Evolutionary conservation across 1,139 yeast species (phyloP).

Genomic region (Lodderomyces metapsilosis): DNA sequence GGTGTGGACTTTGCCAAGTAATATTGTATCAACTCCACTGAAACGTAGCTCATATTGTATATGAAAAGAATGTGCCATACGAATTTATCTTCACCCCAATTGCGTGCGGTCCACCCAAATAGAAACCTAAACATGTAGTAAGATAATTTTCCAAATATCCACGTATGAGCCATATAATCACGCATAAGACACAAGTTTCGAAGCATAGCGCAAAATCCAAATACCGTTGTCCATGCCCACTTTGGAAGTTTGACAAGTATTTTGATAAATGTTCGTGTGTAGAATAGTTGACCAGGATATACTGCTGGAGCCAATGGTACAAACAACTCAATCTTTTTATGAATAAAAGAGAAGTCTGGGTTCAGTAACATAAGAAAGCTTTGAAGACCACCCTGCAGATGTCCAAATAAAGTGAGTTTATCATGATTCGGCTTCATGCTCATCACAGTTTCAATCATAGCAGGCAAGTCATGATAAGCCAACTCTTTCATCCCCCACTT

Average conservation of each 20-base stretch:
- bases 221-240: slow-evolving; percentile 42
- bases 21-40: slow-evolving; percentile 84
- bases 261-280: slow-evolving; percentile 54
- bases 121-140: slow-evolving; percentile 80
- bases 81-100: slow-evolving; percentile 63
- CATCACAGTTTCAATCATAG: slow-evolving; percentile 63
- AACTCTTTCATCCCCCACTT: slow-evolving; percentile 85
- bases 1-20: slow-evolving; percentile 60
- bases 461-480: slow-evolving; percentile 75
- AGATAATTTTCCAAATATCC: slow-evolving; percentile 59
- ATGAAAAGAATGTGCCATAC: slow-evolving; percentile 72
- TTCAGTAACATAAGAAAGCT: slow-evolving; percentile 57
- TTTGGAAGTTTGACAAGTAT: slow-evolving; percentile 49
- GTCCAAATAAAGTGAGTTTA: slow-evolving; percentile 68
- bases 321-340: slow-evolving; percentile 59
- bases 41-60: slow-evolving; percentile 83
- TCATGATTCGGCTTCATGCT: slow-evolving; percentile 36
- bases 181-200: slow-evolving; percentile 57
- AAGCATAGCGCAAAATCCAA: slow-evolving; percentile 62
- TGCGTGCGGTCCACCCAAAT: slow-evolving; percentile 78
- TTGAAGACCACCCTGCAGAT: slow-evolving; percentile 94
- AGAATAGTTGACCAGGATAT: slow-evolving; percentile 74
- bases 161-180: slow-evolving; percentile 39
- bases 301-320: slow-evolving; percentile 88
- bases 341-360: slow-evolving; percentile 28